Evolutionary conservation across 768 basidiomycete genomes (phyloP), one percentile per base, ranked within the genome.

Genomic region (Lactarius vividus): DNA sequence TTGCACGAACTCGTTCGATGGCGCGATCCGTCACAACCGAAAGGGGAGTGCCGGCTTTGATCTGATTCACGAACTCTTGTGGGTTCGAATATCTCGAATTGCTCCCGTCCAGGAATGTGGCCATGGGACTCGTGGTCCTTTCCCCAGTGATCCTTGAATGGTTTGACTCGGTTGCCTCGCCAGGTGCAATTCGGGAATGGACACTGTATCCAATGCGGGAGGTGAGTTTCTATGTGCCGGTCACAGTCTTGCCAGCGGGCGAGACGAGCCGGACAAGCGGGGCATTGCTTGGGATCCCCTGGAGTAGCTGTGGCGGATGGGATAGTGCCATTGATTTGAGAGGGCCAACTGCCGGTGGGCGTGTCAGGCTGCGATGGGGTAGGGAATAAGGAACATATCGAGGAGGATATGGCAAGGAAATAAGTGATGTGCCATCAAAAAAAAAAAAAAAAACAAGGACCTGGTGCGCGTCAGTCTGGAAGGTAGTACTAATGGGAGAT

Each of bases 171-270:
- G 9, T 33, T 15, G 0, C 64, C 64, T 31, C 58, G 54, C 64
- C 64, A 64, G 5, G 3, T 0, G 20, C 58, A 59, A 18, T 6
- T 1, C 8, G 1, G 23, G 13, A 23, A 8, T 10, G 58, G 31
- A 2, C 64, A 64, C 2, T 9, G 33, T 5, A 64, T n/a, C 10
- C 52, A 64, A 16, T 40, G 33, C 1, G 64, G 64, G 26, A 64
- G 58, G 2, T 64, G 31, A 2, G 4, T 13, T 20, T 1, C 6
- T 6, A 55, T 8, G 10, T 64, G 64, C 4, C 55, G 18, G 1
- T 60, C 52, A 10, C 54, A 20, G 0, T 64, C 64, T 29, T 60
- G 64, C 20, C 2, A 13, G 3, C 64, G 39, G 8, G 0, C 0
- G 16, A 10, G 37, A 7, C 2, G 0, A 18, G 2, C 4, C 8